phyloP scores from a whole-genome alignment of 768 basidiomycete genomes.

The Suillus plorans region DNA sequence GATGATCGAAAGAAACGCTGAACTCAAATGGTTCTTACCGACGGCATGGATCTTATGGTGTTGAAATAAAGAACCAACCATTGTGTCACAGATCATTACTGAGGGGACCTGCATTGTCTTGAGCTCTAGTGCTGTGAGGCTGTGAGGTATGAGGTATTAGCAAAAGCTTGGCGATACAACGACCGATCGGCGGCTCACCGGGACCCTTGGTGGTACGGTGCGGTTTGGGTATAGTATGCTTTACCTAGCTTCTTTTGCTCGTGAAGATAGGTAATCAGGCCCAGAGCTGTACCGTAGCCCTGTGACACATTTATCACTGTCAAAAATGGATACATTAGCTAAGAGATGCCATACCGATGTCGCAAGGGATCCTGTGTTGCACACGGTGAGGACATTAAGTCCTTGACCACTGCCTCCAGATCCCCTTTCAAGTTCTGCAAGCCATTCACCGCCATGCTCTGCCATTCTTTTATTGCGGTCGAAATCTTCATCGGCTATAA shows the following conservation, averaged over 20 bases:
- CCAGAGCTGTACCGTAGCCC: conserved; percentile 96
- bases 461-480: conserved; percentile 86
- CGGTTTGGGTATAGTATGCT: conserved; percentile 92
- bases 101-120: conserved; percentile 81
- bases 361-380: conserved; percentile 96
- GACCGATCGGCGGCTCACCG: conserved; percentile 39
- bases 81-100: conserved; percentile 95
- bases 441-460: conserved; percentile 83
- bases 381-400: conserved; percentile 88
- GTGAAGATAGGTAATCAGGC: conserved; percentile 88
- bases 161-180: not conserved
- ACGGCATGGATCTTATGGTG: conserved; percentile 81
- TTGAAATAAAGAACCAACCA: conserved; percentile 95
- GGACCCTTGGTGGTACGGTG: conserved; percentile 93
- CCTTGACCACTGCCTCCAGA: conserved; percentile 41
- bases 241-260: conserved; percentile 73
- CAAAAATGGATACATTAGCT: conserved; percentile 1
- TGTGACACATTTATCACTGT: conserved; percentile 27
- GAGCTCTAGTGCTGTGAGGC: conserved; percentile 88
- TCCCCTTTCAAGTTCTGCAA: conserved; percentile 51
- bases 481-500: conserved; percentile 85
- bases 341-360: conserved; percentile 65
- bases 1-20: not conserved
- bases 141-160: conserved; percentile 23
- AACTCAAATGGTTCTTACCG: conserved; percentile 41